Percentiles rank a stretch among this genome's conserved stretches.
phyloP scores from a whole-genome alignment of 768 basidiomycete species.

The Rhodosporidiobolus odoratus region DNA sequence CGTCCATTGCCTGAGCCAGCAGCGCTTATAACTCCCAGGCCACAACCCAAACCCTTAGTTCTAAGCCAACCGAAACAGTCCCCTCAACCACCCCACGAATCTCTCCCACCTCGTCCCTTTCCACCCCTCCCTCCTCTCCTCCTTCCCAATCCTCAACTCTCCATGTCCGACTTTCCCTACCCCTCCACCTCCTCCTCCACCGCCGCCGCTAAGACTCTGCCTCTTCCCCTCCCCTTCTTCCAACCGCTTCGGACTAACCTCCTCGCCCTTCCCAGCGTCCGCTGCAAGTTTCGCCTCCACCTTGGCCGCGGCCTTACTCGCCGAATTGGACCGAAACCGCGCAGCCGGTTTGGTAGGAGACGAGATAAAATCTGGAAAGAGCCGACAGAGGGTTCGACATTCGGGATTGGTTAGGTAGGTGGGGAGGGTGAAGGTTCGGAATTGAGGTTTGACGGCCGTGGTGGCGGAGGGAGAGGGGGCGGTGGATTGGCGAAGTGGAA shows the following conservation, averaged over 20 bases:
- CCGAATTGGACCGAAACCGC: conserved; percentile 1
- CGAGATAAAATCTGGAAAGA: conserved; percentile 35
- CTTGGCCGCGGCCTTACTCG: background rate
- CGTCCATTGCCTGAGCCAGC: background rate
- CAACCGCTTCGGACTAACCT: background rate
- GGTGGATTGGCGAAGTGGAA: background rate
- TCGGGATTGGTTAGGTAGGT: conserved; percentile 38
- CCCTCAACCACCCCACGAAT: conserved; percentile 16
- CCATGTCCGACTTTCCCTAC: conserved; percentile 25
- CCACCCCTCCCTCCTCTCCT: conserved; percentile 12
- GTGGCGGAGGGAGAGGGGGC: background rate
- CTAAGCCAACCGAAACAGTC: background rate
- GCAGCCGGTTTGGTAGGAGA: background rate
- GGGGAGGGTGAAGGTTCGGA: conserved; percentile 34
- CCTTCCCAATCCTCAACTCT: conserved; percentile 7
- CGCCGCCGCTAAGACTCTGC: conserved; percentile 10
- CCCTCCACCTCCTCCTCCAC: background rate
- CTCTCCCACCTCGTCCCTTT: conserved; percentile 25
- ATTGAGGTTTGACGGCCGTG: background rate
- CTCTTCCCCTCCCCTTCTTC: background rate
- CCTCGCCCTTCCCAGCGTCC: background rate
- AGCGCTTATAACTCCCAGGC: background rate
- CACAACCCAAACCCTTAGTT: background rate
- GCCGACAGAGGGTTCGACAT: conserved; percentile 11
- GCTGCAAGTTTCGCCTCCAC: background rate